phyloP scores from a whole-genome alignment of 495 filamentous ascomycete species.

The Penicillium silybi region DNA sequence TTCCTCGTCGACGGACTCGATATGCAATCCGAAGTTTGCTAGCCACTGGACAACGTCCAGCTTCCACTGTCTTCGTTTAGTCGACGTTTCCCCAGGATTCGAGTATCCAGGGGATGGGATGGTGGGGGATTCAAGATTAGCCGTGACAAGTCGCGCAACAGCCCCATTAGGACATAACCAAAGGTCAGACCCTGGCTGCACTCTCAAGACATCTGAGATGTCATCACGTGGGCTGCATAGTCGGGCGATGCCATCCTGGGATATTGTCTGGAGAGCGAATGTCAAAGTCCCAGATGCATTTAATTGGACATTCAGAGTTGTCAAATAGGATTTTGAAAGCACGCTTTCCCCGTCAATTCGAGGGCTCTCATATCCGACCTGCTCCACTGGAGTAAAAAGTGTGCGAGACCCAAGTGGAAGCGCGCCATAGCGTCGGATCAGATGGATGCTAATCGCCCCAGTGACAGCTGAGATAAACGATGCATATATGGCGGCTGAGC shows the following conservation, averaged over 20 bases:
- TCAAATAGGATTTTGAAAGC: constrained; percentile 29
- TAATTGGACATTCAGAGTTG: constrained; percentile 39
- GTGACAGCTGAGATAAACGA: constrained; percentile 44
- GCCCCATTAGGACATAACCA: constrained; percentile 50
- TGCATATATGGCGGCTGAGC: constrained; percentile 40
- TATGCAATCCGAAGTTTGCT: constrained; percentile 35
- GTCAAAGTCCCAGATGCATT: constrained; percentile 37
- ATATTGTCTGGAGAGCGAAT: constrained; percentile 35
- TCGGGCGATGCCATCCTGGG: constrained; percentile 36
- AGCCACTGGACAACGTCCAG: constrained; percentile 39
- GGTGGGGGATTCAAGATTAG: constrained; percentile 18
- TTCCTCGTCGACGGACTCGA: constrained; percentile 33
- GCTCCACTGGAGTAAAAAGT: constrained; percentile 38
- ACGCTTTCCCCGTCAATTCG: constrained; percentile 27
- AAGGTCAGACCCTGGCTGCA: constrained; percentile 35
- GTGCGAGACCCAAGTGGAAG: constrained; percentile 46
- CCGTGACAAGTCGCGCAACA: constrained; percentile 39
- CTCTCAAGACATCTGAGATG: constrained; percentile 14
- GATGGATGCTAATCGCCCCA: constrained; percentile 38
- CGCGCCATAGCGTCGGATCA: constrained; percentile 34
- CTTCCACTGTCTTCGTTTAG: constrained; percentile 37
- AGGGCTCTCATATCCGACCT: constrained; percentile 27
- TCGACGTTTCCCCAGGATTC: constrained; percentile 6
- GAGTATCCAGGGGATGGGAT: constrained; percentile 21
- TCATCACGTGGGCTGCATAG: constrained; percentile 23